These are phyloP conservation scores for Arthrobotrys megalospora DNA, from an alignment of 2,329 filamentous ascomycete genomes.

Conservation along the genomic window DNA sequence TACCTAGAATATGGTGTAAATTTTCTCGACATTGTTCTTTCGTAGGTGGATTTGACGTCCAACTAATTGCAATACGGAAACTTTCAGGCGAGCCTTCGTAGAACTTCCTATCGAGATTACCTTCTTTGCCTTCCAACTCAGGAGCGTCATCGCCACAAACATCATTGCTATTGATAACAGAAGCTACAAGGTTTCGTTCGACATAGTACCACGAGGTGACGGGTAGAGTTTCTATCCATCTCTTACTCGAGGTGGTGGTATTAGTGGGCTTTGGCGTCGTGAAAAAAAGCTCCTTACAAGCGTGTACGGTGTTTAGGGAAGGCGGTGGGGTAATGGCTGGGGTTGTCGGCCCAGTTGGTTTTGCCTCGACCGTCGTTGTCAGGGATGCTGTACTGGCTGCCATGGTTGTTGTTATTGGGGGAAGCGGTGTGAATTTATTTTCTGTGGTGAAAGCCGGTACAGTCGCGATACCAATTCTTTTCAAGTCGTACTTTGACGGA, in stretches of 20 bases:
- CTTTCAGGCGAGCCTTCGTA: constrained; percentile 27
- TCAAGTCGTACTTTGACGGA: constrained; percentile 7
- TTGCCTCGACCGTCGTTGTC: not conserved
- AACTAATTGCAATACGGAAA: not conserved
- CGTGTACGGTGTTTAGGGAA: not conserved
- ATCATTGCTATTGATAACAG: not conserved
- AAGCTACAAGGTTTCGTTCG: constrained; percentile 8
- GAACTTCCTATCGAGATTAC: not conserved
- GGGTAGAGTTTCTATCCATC: constrained; percentile 3
- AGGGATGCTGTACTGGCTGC: not conserved
- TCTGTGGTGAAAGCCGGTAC: not conserved
- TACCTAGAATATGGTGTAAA: constrained; percentile 23
- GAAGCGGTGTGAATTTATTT: not conserved
- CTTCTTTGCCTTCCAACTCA: not conserved
- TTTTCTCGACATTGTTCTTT: constrained; percentile 15
- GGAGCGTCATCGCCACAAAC: constrained; percentile 14
- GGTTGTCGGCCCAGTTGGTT: not conserved
- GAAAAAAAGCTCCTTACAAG: not conserved
- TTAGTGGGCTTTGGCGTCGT: not conserved
- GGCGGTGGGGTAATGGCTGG: not conserved
- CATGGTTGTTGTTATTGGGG: not conserved
- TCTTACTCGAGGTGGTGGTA: not conserved
- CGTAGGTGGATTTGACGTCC: not conserved
- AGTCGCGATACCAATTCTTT: not conserved
- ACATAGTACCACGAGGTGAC: constrained; percentile 21